These are phyloP conservation scores for Boletus vermiculosoides DNA, from an alignment of 768 basidiomycete genomes.

Conservation along the genomic window DNA sequence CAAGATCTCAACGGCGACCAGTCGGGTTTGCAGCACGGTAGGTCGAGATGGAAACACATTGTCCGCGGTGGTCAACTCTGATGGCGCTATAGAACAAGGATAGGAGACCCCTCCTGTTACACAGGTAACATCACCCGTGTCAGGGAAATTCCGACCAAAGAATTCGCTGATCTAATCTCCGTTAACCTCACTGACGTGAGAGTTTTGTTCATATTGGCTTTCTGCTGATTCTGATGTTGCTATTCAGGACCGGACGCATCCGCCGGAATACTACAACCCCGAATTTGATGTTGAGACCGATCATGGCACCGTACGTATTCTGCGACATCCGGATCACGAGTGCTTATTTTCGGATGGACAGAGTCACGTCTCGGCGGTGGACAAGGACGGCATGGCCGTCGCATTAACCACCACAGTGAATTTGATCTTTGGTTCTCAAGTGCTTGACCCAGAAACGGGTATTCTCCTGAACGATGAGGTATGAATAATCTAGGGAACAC, in stretches of 20 bases:
- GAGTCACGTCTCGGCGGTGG: slow-evolving; percentile 85
- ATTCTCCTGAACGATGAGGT: slow-evolving; percentile 89
- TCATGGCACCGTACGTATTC: slow-evolving; percentile 67
- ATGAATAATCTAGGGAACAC: background rate
- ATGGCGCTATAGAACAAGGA: slow-evolving; percentile 59
- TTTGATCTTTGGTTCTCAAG: slow-evolving; percentile 82
- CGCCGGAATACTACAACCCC: slow-evolving; percentile 80
- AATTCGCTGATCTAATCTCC: slow-evolving; percentile 59
- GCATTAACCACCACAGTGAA: slow-evolving; percentile 89
- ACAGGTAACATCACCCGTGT: slow-evolving; percentile 56
- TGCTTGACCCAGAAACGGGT: slow-evolving; percentile 85
- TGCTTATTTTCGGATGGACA: slow-evolving; percentile 30
- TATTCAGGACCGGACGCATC: slow-evolving; percentile 74
- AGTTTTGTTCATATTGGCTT: slow-evolving; percentile 11
- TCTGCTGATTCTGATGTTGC: slow-evolving; percentile 9
- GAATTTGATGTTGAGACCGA: slow-evolving; percentile 74
- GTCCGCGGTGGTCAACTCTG: slow-evolving; percentile 6
- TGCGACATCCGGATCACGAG: slow-evolving; percentile 1
- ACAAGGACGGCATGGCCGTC: slow-evolving; percentile 84
- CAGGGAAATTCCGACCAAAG: slow-evolving; percentile 63
- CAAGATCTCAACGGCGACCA: slow-evolving; percentile 19
- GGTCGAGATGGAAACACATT: slow-evolving; percentile 11
- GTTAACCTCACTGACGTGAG: slow-evolving; percentile 81
- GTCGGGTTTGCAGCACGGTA: slow-evolving; percentile 68
- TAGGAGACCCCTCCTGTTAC: slow-evolving; percentile 72